Conservation (phyloP, 225 moss, liverwort and hornwort genomes). For the Pseudisothecium myosuroides region DNA sequence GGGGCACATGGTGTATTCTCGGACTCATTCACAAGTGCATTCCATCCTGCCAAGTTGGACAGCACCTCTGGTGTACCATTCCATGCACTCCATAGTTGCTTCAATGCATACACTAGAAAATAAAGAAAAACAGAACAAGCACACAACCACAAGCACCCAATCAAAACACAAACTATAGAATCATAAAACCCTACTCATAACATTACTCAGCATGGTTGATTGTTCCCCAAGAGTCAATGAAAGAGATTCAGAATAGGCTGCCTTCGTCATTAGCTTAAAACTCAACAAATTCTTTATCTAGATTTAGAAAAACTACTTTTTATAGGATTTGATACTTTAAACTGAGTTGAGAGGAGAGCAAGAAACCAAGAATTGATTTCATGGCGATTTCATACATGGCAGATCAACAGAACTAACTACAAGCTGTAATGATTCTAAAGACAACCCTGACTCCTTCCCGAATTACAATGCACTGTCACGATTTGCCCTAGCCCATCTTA, state of each 20-base stretch:
- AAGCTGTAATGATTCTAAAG: not conserved
- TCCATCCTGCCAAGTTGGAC: constrained; percentile 23
- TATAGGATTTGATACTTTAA: not conserved
- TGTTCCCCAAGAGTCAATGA: not conserved
- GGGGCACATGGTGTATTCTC: not conserved
- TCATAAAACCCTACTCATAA: not conserved
- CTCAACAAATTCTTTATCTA: too few species aligned
- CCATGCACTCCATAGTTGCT: constrained; percentile 15
- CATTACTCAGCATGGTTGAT: not conserved
- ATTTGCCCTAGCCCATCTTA: not conserved
- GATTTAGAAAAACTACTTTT: too few species aligned
- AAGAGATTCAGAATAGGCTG: not conserved
- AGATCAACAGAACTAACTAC: not conserved
- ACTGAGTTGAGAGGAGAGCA: not conserved
- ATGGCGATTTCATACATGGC: not conserved
- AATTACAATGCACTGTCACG: not conserved
- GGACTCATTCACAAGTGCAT: not conserved
- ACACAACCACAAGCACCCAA: not conserved
- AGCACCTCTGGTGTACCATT: not conserved
- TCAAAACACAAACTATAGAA: not conserved
- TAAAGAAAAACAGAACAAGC: not conserved
- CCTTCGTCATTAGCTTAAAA: too few species aligned
- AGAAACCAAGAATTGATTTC: not conserved
- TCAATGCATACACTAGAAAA: constrained; percentile 12
- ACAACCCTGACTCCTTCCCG: too few species aligned